Conservation (phyloP, 2,329 filamentous ascomycete species). For the Microsporum ferrugineum region DNA sequence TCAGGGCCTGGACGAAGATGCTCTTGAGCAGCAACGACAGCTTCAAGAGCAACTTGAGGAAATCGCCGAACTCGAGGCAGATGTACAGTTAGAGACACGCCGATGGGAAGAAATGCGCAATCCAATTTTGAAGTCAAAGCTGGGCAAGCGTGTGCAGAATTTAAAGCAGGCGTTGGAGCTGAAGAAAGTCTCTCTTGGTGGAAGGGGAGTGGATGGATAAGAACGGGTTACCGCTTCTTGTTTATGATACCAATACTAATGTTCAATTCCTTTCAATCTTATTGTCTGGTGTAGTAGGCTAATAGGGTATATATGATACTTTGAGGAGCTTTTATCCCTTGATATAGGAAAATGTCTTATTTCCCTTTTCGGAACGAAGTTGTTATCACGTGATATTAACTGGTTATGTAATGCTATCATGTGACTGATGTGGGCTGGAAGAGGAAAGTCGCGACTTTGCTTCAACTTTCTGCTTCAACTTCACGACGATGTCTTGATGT, state of each 20-base stretch:
- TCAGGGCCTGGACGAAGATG: constrained; percentile 34
- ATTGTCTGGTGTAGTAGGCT: not conserved
- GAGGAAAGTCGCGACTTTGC: not conserved
- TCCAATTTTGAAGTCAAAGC: constrained; percentile 32
- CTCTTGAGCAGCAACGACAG: constrained; percentile 31
- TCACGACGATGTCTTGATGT: not conserved
- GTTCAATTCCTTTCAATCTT: not conserved
- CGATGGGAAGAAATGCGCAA: constrained; percentile 33
- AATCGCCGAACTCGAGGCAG: constrained; percentile 33
- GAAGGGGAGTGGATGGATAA: constrained; percentile 17
- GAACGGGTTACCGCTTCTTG: not conserved
- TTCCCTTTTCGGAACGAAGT: not conserved
- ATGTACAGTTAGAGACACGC: constrained; percentile 29
- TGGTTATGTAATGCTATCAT: not conserved
- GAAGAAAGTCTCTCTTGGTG: constrained; percentile 34
- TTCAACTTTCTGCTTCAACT: not conserved
- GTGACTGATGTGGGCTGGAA: not conserved
- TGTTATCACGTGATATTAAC: not conserved
- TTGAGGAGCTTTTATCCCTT: too few species aligned
- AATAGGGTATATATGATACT: not conserved
- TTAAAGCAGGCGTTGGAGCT: constrained; percentile 34
- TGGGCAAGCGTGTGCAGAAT: constrained; percentile 34
- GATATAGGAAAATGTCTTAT: not conserved
- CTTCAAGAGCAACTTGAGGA: constrained; percentile 36
- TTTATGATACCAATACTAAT: not conserved